Conservation (phyloP, 2,329 filamentous ascomycete species). For the Didymella lethalis region DNA sequence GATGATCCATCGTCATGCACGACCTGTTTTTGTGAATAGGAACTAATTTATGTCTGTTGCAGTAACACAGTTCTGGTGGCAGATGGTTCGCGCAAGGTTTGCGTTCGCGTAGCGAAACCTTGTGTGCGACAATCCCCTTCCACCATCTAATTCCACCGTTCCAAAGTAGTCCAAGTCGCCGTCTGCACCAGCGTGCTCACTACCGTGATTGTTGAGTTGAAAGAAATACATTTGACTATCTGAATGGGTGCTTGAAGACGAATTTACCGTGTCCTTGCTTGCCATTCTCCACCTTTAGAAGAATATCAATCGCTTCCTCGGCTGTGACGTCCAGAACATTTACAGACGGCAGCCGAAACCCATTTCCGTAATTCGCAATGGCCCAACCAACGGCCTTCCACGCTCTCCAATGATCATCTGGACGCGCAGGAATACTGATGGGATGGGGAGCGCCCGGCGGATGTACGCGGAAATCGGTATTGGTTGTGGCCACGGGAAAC, state of each 20-base stretch:
- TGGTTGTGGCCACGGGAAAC: not conserved
- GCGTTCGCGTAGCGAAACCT: not conserved
- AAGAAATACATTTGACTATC: constrained; percentile 1
- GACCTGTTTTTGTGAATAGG: not conserved
- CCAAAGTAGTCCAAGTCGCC: not conserved
- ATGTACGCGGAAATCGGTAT: not conserved
- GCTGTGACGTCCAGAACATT: not conserved
- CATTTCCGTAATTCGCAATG: not conserved
- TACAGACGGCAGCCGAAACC: not conserved
- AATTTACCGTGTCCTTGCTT: not conserved
- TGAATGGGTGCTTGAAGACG: not conserved
- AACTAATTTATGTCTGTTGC: not conserved
- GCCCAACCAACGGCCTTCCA: not conserved
- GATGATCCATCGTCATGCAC: not conserved
- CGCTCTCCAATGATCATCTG: not conserved
- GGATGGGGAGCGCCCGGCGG: not conserved
- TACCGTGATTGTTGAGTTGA: not conserved
- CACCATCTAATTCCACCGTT: not conserved
- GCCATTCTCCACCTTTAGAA: not conserved
- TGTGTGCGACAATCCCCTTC: not conserved
- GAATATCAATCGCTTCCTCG: not conserved
- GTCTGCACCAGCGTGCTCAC: too few species aligned
- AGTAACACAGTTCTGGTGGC: not conserved
- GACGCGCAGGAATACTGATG: not conserved
- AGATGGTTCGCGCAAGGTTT: not conserved